Evolutionary conservation across 108 stramenopile species (phyloP).

Genomic region (Skeletonema potamos): DNA sequence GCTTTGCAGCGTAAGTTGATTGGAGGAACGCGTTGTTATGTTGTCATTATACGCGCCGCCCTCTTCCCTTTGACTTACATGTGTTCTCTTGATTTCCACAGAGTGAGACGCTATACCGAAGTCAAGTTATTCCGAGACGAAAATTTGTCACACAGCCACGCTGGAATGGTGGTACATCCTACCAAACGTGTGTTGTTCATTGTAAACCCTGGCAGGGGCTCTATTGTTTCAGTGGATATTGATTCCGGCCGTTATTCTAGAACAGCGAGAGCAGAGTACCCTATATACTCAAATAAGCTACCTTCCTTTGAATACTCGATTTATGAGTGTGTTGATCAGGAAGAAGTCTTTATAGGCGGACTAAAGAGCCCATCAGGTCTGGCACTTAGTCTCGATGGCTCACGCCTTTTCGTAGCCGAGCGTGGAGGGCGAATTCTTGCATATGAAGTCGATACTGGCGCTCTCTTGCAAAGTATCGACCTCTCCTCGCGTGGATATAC

Average conservation of each 20-base stretch:
- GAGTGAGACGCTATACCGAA: constrained; percentile 41
- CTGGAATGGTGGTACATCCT: constrained; percentile 54
- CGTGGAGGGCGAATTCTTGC: constrained; percentile 39
- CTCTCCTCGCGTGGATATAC: constrained; percentile 18
- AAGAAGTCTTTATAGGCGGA: constrained; percentile 21
- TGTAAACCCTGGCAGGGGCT: constrained; percentile 28
- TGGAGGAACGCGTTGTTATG: background rate
- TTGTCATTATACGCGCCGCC: background rate
- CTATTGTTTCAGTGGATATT: constrained; percentile 30
- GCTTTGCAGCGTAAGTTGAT: background rate
- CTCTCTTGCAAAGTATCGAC: constrained; percentile 24
- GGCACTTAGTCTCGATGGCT: constrained; percentile 35
- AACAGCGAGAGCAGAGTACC: constrained; percentile 53
- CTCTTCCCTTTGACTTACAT: background rate
- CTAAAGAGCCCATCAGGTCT: constrained; percentile 41
- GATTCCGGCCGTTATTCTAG: constrained; percentile 45
- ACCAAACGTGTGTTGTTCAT: constrained; percentile 41
- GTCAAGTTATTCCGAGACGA: constrained; percentile 28
- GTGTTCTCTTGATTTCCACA: background rate
- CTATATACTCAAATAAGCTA: constrained; percentile 40
- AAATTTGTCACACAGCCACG: constrained; percentile 4
- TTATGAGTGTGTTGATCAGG: constrained; percentile 48
- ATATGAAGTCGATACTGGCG: constrained; percentile 37
- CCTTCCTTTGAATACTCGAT: constrained; percentile 55
- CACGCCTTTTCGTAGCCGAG: constrained; percentile 44